Percentiles rank a stretch among this genome's conserved stretches.
Conservation (phyloP, 1,139 yeast species). For the Taphrina populina region DNA sequence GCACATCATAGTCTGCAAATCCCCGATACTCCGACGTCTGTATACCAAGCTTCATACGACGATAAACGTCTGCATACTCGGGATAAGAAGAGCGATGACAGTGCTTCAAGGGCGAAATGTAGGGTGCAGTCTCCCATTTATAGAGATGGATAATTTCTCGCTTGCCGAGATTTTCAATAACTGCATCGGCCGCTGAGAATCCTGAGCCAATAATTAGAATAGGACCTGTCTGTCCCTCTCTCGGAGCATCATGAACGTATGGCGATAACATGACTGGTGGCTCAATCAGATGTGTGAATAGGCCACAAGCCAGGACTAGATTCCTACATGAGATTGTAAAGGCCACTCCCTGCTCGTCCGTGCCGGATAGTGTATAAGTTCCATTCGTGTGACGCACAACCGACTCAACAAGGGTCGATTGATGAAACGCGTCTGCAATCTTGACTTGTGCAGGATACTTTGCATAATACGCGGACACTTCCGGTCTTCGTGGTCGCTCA, state of each 20-base stretch:
- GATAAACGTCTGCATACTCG: constrained; percentile 43
- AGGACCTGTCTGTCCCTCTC: constrained; percentile 28
- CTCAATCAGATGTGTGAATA: constrained; percentile 41
- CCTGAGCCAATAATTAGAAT: constrained; percentile 46
- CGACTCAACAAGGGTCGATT: constrained; percentile 34
- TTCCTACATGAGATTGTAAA: constrained; percentile 35
- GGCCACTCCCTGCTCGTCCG: neutral
- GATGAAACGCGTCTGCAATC: constrained; percentile 37
- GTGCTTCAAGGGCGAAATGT: constrained; percentile 42
- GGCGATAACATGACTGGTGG: constrained; percentile 36
- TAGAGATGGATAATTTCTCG: constrained; percentile 42
- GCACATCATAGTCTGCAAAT: constrained; percentile 42
- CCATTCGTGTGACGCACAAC: constrained; percentile 10
- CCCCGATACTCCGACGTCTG: constrained; percentile 41
- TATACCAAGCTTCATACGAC: constrained; percentile 41
- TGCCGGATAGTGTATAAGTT: constrained; percentile 1
- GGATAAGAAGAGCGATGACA: constrained; percentile 45
- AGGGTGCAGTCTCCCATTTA: constrained; percentile 42
- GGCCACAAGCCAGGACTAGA: constrained; percentile 45
- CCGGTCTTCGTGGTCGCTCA: constrained; percentile 43
- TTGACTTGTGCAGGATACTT: constrained; percentile 42
- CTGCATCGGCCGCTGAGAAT: constrained; percentile 46
- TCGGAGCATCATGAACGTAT: constrained; percentile 3
- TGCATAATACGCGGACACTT: constrained; percentile 44
- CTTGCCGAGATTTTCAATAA: constrained; percentile 35